Conservation (phyloP, 495 filamentous ascomycete genomes). For the Lasiosphaeris hirsuta region DNA sequence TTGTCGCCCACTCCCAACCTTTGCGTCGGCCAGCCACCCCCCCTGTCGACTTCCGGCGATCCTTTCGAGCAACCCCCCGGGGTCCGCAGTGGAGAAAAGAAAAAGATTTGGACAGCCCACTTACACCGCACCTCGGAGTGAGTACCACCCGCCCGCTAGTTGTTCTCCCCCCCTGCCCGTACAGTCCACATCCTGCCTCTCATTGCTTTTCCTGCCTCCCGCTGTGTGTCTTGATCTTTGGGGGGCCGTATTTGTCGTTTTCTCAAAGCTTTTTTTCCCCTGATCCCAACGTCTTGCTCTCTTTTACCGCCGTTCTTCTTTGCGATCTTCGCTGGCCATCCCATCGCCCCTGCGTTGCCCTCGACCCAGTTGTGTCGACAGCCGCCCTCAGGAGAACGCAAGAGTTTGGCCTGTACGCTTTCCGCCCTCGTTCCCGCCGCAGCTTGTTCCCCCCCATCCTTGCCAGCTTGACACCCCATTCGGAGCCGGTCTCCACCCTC, state of each 20-base stretch:
- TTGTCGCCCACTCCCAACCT: constrained; percentile 10
- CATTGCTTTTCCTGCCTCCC: constrained; percentile 21
- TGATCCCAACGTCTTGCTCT: not conserved
- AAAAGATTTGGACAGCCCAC: constrained; percentile 9
- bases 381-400: constrained; percentile 1
- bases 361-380: constrained; percentile 6
- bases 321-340: not conserved
- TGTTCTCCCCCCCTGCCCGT: constrained; percentile 5
- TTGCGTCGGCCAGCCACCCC: constrained; percentile 17
- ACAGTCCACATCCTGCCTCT: constrained; percentile 9
- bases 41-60: constrained; percentile 5
- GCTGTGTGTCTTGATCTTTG: constrained; percentile 1
- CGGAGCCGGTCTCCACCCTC: constrained; percentile 18
- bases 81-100: not conserved
- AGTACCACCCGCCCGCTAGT: constrained; percentile 14
- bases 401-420: not conserved
- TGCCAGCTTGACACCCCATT: constrained; percentile 21
- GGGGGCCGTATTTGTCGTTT: not conserved
- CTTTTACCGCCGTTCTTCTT: not conserved
- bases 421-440: constrained; percentile 10
- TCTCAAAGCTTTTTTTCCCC: not conserved
- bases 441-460: constrained; percentile 18
- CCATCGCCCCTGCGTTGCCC: not conserved
- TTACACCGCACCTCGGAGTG: constrained; percentile 18
- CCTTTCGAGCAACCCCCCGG: not conserved